phyloP scores from a whole-genome alignment of 257 asterid species.

The Rauvolfia tetraphylla region DNA sequence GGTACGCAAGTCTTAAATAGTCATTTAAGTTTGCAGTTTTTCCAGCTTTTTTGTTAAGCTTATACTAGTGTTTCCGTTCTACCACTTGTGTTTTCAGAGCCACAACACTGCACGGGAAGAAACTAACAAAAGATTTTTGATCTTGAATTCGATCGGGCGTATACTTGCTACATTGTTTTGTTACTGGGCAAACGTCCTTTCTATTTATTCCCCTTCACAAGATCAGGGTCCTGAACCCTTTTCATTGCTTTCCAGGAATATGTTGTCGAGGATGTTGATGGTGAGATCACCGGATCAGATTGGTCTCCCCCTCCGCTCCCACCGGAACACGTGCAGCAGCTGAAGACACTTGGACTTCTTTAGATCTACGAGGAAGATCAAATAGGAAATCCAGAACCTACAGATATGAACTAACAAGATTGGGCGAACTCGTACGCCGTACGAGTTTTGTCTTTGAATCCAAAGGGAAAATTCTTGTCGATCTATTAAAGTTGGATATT shows the following conservation, averaged over 20 bases:
- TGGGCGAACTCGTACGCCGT: neutral
- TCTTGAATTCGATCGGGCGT: neutral
- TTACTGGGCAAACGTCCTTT: too few species aligned
- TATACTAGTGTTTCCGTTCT: neutral
- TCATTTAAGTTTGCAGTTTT: neutral
- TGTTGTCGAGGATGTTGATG: constrained; percentile 96
- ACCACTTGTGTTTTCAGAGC: neutral
- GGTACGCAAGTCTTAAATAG: too few species aligned
- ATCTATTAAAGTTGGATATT: constrained; percentile 2
- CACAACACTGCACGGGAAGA: neutral
- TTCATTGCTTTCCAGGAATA: constrained; percentile 54
- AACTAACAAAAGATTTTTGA: neutral
- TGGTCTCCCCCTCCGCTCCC: constrained; percentile 93
- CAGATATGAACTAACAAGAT: constrained; percentile 12
- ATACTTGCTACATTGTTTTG: too few species aligned
- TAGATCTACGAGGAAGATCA: constrained; percentile 27
- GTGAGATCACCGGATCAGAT: constrained; percentile 65
- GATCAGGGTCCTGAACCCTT: neutral
- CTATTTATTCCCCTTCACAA: neutral
- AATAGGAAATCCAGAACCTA: constrained; percentile 13
- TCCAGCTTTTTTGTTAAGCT: neutral
- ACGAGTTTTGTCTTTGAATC: neutral
- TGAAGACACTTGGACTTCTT: constrained; percentile 84
- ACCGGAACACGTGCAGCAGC: constrained; percentile 82
- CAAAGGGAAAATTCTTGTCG: neutral